These are phyloP conservation scores for Aquilaria sinensis DNA, from an alignment of 345 rosid species.

Conservation along the genomic window DNA sequence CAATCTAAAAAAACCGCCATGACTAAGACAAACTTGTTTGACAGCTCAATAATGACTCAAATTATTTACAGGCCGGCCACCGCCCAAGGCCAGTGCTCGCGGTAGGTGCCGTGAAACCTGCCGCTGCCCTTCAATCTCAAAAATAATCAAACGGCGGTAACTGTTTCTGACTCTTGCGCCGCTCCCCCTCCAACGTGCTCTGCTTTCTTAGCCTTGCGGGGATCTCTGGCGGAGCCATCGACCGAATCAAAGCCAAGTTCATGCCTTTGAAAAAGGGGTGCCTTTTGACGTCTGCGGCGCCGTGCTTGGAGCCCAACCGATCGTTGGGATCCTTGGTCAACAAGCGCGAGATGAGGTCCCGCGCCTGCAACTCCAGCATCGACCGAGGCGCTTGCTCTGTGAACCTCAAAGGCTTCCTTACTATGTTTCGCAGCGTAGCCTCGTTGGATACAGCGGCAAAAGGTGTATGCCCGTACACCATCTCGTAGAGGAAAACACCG, in stretches of 20 bases:
- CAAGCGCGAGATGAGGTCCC: slow-evolving; percentile 58
- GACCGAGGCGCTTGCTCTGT: slow-evolving; percentile 32
- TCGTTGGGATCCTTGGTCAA: slow-evolving; percentile 61
- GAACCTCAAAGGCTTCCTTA: slow-evolving; percentile 54
- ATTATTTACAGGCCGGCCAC: no score
- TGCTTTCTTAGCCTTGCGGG: slow-evolving; percentile 33
- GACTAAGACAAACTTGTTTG: no score
- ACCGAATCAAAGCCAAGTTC: slow-evolving; percentile 74
- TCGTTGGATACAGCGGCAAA: slow-evolving; percentile 74
- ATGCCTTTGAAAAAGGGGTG: slow-evolving; percentile 82
- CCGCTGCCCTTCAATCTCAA: slow-evolving; percentile 20
- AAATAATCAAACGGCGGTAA: slow-evolving; percentile 59
- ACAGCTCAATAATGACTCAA: no score
- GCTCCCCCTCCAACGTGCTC: slow-evolving; percentile 28
- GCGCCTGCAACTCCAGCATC: slow-evolving; percentile 53
- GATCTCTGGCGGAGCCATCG: slow-evolving; percentile 65
- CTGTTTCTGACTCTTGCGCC: slow-evolving; percentile 21
- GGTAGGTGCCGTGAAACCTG: slow-evolving; percentile 29
- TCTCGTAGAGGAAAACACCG: slow-evolving; percentile 81
- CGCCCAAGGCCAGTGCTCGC: not conserved
- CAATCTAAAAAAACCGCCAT: no score
- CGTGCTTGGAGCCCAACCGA: slow-evolving; percentile 77
- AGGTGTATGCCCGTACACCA: slow-evolving; percentile 79
- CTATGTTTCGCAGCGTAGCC: slow-evolving; percentile 79
- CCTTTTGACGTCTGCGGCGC: slow-evolving; percentile 78